Evolutionary conservation across 495 filamentous ascomycete species (phyloP).

Genomic region (Penicillium steckii): DNA sequence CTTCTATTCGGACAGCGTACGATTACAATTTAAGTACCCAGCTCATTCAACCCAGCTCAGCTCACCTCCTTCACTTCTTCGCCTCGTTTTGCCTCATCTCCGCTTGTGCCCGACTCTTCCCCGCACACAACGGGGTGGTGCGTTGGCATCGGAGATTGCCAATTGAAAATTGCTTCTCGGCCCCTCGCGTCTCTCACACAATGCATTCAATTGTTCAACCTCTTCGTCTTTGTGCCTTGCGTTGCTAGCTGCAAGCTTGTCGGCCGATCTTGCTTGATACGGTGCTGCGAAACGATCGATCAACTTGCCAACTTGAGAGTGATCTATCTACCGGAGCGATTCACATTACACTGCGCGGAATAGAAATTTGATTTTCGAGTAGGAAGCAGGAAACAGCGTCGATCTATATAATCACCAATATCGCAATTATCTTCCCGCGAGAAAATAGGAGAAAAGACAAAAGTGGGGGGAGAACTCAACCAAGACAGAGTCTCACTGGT

Average conservation of each 20-base stretch:
- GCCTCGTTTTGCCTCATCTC: background rate
- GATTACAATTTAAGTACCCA: background rate
- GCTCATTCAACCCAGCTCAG: background rate
- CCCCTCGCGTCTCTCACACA: slow-evolving; percentile 19
- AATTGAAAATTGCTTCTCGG: background rate
- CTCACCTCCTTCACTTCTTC: background rate
- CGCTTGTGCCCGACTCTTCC: slow-evolving; percentile 4
- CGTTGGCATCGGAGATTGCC: slow-evolving; percentile 16
- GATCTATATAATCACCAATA: too few species aligned
- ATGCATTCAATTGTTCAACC: slow-evolving; percentile 26
- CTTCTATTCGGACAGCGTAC: background rate
- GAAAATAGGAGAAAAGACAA: background rate
- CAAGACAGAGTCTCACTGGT: background rate
- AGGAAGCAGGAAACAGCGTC: too few species aligned
- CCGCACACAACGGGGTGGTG: slow-evolving; percentile 11
- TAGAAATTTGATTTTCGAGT: too few species aligned
- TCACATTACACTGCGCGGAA: too few species aligned
- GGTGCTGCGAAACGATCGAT: background rate
- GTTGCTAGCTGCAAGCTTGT: slow-evolving; percentile 21
- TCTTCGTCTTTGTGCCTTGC: slow-evolving; percentile 25
- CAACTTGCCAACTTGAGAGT: background rate
- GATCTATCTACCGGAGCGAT: background rate
- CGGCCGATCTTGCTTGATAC: background rate
- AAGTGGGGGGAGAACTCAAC: background rate
- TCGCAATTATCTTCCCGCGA: too few species aligned